Evolutionary conservation across 1,284 basidiomycete species (phyloP), one percentile per base, ranked within the genome.

Genomic region (Pascua sp.): DNA sequence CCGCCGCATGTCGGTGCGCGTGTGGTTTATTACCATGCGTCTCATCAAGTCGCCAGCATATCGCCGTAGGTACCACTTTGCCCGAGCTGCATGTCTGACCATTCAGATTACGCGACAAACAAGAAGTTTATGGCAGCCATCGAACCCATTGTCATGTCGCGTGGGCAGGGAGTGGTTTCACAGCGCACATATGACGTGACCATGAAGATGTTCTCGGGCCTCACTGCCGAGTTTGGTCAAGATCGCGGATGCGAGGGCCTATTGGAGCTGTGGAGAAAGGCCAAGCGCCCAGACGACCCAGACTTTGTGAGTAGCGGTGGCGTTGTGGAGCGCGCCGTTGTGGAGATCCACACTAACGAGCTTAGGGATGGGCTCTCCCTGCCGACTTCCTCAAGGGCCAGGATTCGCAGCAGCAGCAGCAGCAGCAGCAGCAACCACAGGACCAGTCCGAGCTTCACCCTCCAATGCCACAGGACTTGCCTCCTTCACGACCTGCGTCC

Each of bases 1-100:
- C 42, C 59, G 70, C 18, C 54, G 70, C 15, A 67, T 70, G 50
- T 72, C 73, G 0, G 67, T 69, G 15, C 72, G 73, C 40, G 67
- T 78, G 11, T 78, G 76, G 76, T 55, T 73, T 38, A 62, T 76
- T 40, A 64, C 74, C 55, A 75, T 76, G 69, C 59, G 66, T 8
- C 74, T 72, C 55, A 61, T 72, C 41, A 32, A 49, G 43, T 40
- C 17, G 42, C 9, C 45, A 12, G 17, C 18, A 12, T 46, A 46
- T 46, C 18, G 17, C 18, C 18, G 45, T 46, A 24, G n/a, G 38
- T 43, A 46, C 12, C 32, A 42, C 12, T 38, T 1, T 40, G 41
- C 18, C 13, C 15, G 11, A 55, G 24, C 24, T 32, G 5, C 32
- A 11, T 18, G 36, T 40, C 51, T 39, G 42, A 44, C 15, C 8